A percentile compares a stretch with the other conserved stretches of the same genome.
phyloP scores from a whole-genome alignment of 75 land plant species.

The Larix kaempferi region DNA sequence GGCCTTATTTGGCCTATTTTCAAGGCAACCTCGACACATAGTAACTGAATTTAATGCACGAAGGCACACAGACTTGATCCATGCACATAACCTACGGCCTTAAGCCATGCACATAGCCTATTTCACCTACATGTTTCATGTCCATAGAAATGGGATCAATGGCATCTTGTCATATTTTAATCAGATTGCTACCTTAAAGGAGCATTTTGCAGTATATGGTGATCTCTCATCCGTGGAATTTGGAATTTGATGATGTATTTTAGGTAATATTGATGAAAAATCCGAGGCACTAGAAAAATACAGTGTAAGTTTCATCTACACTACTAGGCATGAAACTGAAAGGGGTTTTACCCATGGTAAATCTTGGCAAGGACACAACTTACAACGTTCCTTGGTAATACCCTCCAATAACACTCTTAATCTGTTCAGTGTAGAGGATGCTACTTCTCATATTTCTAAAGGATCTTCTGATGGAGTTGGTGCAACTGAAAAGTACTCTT shows the following conservation, averaged over 20 bases:
- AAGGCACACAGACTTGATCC: no score
- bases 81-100: no score
- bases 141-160: no score
- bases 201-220: constrained; percentile 57
- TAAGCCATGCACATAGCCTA: no score
- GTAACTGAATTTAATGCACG: no score
- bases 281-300: constrained; percentile 19
- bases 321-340: constrained; percentile 71
- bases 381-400: constrained; percentile 63
- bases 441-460: not conserved
- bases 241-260: constrained; percentile 64
- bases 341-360: constrained; percentile 67
- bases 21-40: no score
- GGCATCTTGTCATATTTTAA: no score
- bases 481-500: not conserved
- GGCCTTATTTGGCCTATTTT: no score
- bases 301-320: constrained; percentile 35
- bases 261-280: constrained; percentile 16
- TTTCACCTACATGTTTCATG: no score
- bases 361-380: constrained; percentile 61
- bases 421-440: not conserved
- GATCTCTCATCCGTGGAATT: constrained; percentile 61
- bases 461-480: not conserved
- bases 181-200: no score
- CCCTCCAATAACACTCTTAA: constrained; percentile 8